Evolutionary conservation across 2,329 filamentous ascomycete genomes (phyloP).

Genomic region (Aspergillus tanneri): DNA sequence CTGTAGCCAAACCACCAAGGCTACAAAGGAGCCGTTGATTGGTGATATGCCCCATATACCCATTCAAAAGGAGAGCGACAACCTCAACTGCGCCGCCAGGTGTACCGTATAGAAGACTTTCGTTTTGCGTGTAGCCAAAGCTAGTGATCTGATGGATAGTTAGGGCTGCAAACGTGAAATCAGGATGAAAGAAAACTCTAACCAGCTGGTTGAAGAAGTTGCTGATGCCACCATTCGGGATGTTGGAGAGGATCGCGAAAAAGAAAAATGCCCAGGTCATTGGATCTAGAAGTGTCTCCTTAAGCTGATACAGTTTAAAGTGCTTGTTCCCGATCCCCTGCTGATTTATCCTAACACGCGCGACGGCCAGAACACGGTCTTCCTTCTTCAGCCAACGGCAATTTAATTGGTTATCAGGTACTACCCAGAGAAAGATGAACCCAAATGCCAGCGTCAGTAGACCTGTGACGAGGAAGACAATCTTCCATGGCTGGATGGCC

Average conservation of each 20-base stretch:
- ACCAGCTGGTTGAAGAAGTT: slow-evolving; percentile 63
- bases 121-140: slow-evolving; percentile 64
- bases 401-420: slow-evolving; percentile 62
- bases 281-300: slow-evolving; percentile 58
- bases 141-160: slow-evolving; percentile 46
- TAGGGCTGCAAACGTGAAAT: no score
- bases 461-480: slow-evolving; percentile 57
- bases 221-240: slow-evolving; percentile 59
- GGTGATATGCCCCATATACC: slow-evolving; percentile 57
- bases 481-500: slow-evolving; percentile 64
- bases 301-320: slow-evolving; percentile 66
- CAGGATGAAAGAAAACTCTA: no score
- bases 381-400: slow-evolving; percentile 62
- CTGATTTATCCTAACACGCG: slow-evolving; percentile 70
- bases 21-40: slow-evolving; percentile 59
- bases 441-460: slow-evolving; percentile 53
- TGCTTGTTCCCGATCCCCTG: slow-evolving; percentile 71
- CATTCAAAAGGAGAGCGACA: slow-evolving; percentile 56
- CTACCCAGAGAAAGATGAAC: slow-evolving; percentile 50
- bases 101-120: slow-evolving; percentile 64
- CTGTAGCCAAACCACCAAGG: slow-evolving; percentile 51
- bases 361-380: slow-evolving; percentile 67
- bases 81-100: slow-evolving; percentile 67
- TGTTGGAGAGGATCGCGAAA: slow-evolving; percentile 57
- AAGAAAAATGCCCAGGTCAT: slow-evolving; percentile 62